Conservation (phyloP, 1,284 basidiomycete genomes). For the Microbotryum intermedium region DNA sequence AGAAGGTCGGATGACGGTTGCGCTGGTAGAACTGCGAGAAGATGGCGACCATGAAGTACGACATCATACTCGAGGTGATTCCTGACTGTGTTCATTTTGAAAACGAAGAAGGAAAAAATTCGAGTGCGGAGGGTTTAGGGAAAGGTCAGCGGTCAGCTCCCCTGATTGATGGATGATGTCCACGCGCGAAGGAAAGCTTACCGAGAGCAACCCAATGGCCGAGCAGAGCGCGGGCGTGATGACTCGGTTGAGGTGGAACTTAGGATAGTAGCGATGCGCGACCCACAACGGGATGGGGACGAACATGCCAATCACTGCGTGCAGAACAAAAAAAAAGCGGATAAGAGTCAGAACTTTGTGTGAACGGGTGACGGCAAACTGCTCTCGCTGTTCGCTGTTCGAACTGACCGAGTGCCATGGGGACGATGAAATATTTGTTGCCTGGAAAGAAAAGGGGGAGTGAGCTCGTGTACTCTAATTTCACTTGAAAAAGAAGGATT, state of each 20-base stretch:
- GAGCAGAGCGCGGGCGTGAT: conserved; percentile 3
- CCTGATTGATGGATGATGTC: too few relatives aligned
- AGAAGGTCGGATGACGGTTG: conserved; percentile 12
- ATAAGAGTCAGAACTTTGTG: too few relatives aligned
- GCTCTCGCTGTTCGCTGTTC: too few relatives aligned
- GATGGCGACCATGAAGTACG: conserved; percentile 4
- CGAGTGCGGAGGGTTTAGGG: too few relatives aligned
- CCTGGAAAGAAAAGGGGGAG: conserved; percentile 39
- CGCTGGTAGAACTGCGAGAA: conserved; percentile 8
- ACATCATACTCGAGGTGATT: conserved; percentile 9
- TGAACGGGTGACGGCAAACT: conserved; percentile 13
- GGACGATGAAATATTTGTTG: conserved; percentile 37
- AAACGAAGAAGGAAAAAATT: too few relatives aligned
- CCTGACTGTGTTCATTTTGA: background rate
- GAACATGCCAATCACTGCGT: conserved; percentile 42
- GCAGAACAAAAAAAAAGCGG: too few relatives aligned
- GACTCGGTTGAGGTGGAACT: conserved; percentile 27
- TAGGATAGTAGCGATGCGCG: conserved; percentile 46
- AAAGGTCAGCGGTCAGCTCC: too few relatives aligned
- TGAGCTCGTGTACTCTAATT: too few relatives aligned
- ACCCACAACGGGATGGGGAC: conserved; percentile 50
- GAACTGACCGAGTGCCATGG: conserved; percentile 27
- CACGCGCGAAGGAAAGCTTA: too few relatives aligned
- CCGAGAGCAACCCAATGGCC: background rate
- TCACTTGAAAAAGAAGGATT: too few relatives aligned